Conservation (phyloP, 257 asterid genomes). For the Fraxinus anomala region DNA sequence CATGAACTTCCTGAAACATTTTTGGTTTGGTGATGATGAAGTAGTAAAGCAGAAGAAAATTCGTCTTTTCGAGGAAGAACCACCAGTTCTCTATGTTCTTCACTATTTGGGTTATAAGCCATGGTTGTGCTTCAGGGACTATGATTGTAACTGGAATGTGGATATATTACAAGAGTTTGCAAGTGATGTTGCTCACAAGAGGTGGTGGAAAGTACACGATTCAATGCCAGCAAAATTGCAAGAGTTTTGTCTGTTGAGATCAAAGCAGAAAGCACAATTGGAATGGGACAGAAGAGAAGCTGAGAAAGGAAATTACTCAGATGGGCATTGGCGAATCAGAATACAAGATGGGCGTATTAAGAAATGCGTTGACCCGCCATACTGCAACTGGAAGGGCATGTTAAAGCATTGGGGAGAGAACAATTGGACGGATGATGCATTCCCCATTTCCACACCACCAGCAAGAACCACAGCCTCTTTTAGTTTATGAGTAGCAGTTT, state of each 20-base stretch:
- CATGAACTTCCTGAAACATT: constrained; percentile 78
- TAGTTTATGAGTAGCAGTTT: constrained; percentile 21
- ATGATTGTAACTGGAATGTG: constrained; percentile 88
- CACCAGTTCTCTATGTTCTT: constrained; percentile 74
- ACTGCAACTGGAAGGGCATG: constrained; percentile 77
- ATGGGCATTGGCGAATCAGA: constrained; percentile 69
- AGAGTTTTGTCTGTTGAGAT: constrained; percentile 55
- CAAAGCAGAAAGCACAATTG: constrained; percentile 83
- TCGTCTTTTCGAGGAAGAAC: constrained; percentile 67
- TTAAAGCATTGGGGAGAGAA: constrained; percentile 82
- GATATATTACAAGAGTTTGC: constrained; percentile 82
- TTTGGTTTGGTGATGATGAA: constrained; percentile 87
- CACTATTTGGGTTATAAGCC: constrained; percentile 87
- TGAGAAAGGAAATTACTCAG: constrained; percentile 47
- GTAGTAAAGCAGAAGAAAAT: constrained; percentile 54
- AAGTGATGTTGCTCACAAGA: constrained; percentile 70
- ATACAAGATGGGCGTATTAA: constrained; percentile 50
- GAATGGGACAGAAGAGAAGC: constrained; percentile 89
- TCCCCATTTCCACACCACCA: constrained; percentile 50
- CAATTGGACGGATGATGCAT: constrained; percentile 56
- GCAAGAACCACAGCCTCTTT: constrained; percentile 14
- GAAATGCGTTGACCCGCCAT: constrained; percentile 64
- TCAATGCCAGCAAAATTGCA: constrained; percentile 59
- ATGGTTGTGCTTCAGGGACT: constrained; percentile 86
- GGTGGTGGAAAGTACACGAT: constrained; percentile 90